Base-by-base conservation (phyloP, 306 rosid genomes). In the Inga laurina region DNA sequence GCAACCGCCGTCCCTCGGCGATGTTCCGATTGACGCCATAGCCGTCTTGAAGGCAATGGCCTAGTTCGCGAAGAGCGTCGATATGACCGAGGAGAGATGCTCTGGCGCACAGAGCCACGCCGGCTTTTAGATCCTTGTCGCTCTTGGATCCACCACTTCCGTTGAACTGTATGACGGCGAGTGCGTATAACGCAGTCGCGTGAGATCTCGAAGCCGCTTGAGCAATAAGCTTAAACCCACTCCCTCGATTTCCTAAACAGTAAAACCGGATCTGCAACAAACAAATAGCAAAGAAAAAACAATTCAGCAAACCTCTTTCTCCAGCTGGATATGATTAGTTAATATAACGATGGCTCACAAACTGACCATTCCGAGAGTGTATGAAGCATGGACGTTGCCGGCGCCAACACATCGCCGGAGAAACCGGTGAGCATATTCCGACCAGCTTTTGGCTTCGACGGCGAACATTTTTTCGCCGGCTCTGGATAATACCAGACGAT, bases 331-430 rank as follows among this genome's bases (percentile, higher is more conserved):
- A 22, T 69, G 19, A 2, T 10, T 37, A 27, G 37, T 39, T 5
- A 10, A 39, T 39, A 39, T 5, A 39, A 39, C 43, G 8, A 39
- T 39, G 43, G 6, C 45, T 9, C 48, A 19, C 22, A 41, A 10
- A 79, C 97, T 86, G 1, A 96, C 99, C 99, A 96, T 96, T 85
- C 99, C 99, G 57, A 96, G 99, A 83, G 93, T 91, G 72, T 90
- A 93, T 37, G 83, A 87, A 11, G 99, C 99, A 52, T 96, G 94
- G 2, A 80, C 62, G 93, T 85, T 95, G 43, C 99, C 99, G 73
- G 96, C 93, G 87, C 34, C 54, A 15, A 78, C 93, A 56, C 98
- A 96, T 30, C 46, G 88, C 77, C 73, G 90, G 51, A 96, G 85
- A 66, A 96, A 96, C 9, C 86, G 75, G 84, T 93, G 97, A 74